These are phyloP conservation scores for Suillus lakei DNA, from an alignment of 768 basidiomycete genomes.

Conservation along the genomic window DNA sequence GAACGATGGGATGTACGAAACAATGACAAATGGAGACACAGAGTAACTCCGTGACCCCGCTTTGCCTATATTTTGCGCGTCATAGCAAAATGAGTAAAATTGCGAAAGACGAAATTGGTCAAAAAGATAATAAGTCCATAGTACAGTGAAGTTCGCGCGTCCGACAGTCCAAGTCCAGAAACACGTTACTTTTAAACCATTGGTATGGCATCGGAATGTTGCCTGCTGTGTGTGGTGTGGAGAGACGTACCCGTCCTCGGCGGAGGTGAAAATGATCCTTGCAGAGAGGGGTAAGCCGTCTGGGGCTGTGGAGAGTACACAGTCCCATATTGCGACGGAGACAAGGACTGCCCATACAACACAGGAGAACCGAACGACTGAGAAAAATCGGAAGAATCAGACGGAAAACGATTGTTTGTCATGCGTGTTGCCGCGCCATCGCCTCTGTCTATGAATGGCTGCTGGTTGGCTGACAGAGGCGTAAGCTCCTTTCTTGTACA, in stretches of 20 bases:
- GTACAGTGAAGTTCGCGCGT: not conserved
- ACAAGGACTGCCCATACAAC: constrained; percentile 8
- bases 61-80: not conserved
- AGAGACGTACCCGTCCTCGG: constrained; percentile 17
- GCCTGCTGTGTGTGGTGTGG: constrained; percentile 7
- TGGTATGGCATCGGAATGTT: constrained; percentile 21
- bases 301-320: not conserved
- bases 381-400: constrained; percentile 17
- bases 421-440: constrained; percentile 1
- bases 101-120: not conserved
- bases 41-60: not conserved
- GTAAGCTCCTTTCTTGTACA: constrained; percentile 3
- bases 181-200: constrained; percentile 19
- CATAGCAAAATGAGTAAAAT: not conserved
- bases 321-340: not conserved
- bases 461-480: not conserved
- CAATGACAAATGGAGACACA: not conserved
- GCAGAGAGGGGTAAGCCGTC: constrained; percentile 7
- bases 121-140: not conserved
- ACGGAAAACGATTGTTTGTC: constrained; percentile 15
- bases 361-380: constrained; percentile 5
- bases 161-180: not conserved
- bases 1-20: not conserved
- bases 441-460: not conserved
- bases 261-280: constrained; percentile 10